Conservation (phyloP, 352 stramenopile genomes). For the Aphanomyces astaci region DNA sequence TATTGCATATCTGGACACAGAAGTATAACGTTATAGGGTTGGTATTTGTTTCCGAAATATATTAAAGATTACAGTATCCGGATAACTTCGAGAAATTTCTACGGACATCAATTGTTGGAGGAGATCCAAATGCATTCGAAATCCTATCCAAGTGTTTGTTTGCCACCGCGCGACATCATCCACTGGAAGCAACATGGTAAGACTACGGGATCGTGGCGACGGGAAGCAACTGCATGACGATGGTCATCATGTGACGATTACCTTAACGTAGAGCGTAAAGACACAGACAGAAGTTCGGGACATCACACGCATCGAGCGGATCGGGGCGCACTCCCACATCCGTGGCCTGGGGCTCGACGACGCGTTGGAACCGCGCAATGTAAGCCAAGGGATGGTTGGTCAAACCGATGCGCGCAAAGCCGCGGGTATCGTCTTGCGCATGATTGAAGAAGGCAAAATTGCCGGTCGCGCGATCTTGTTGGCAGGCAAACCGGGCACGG, state of each 20-base stretch:
- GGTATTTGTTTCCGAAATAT: neutral
- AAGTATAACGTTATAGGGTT: too few species aligned
- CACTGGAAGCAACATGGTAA: conserved; percentile 15
- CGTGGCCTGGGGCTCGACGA: conserved; percentile 97
- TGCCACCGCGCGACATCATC: neutral
- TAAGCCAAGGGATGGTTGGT: conserved; percentile 96
- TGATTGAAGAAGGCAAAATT: conserved; percentile 99
- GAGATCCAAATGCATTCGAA: conserved; percentile 22
- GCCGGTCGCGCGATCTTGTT: conserved; percentile 94
- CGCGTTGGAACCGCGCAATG: conserved; percentile 88
- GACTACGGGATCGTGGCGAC: too few species aligned
- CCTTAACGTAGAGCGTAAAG: conserved; percentile 63
- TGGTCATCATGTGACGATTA: too few species aligned
- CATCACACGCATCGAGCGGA: conserved; percentile 97
- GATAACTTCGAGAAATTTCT: conserved; percentile 20
- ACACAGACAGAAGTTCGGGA: conserved; percentile 91
- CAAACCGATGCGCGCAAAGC: conserved; percentile 90
- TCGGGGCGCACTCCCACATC: conserved; percentile 99
- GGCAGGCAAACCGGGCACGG: conserved; percentile 93
- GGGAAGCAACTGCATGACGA: too few species aligned
- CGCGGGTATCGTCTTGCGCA: conserved; percentile 94
- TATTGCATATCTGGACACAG: neutral
- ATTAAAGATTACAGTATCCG: conserved; percentile 2
- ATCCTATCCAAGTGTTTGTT: conserved; percentile 16
- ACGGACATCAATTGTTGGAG: conserved; percentile 12